Base-by-base conservation (phyloP, 1,284 basidiomycete genomes). In the Mycena sp. region DNA sequence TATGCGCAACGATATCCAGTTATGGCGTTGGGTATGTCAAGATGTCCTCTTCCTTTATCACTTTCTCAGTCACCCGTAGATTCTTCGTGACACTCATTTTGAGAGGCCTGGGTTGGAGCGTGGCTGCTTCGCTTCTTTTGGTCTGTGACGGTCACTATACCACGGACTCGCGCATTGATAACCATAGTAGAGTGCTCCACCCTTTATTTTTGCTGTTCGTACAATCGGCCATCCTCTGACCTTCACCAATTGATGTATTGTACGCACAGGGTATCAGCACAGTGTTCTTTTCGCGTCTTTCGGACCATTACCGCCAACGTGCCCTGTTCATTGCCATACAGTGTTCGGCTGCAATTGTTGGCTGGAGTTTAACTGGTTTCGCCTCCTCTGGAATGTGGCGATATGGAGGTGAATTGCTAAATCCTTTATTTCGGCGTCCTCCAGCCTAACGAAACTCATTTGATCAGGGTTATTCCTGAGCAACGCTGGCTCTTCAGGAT, bases 31-130 rank as follows among this genome's bases (percentile, higher is more conserved):
- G 78, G 80, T 82, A 67, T 26, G 72, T 57, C 21, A 7, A 7
- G 4, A 29, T 44, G 4, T 9, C 11, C 4, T 57, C 32, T n/a
- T 58, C 32, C 19, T 30, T 29, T 10, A 32, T 29, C 21, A 43
- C 35, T 4, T 46, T 37, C 0, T 23, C 56, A 49, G 61, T 50
- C 14, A n/a, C 19, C 35, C 16, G 12, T 56, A 81, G 81, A 19
- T 80, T 78, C 64, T 83, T 84, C 58, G 66, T 83, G 21, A 79
- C 81, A 4, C 74, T 80, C 51, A 82, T 84, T 41, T 71, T 84
- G 49, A 73, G 76, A 28, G 78, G 80, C 7, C 79, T 84, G 78
- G 82, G 82, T 9, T 84, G 82, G 82, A 78, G 74, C 58, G 64
- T 79, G 43, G 70, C 69, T 19, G 70, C 77, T 28, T 79, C 81